A percentile compares a stretch with the other conserved stretches of the same genome.
phyloP scores from a whole-genome alignment of 2,329 filamentous ascomycete genomes.

The Alternaria tenuissima region DNA sequence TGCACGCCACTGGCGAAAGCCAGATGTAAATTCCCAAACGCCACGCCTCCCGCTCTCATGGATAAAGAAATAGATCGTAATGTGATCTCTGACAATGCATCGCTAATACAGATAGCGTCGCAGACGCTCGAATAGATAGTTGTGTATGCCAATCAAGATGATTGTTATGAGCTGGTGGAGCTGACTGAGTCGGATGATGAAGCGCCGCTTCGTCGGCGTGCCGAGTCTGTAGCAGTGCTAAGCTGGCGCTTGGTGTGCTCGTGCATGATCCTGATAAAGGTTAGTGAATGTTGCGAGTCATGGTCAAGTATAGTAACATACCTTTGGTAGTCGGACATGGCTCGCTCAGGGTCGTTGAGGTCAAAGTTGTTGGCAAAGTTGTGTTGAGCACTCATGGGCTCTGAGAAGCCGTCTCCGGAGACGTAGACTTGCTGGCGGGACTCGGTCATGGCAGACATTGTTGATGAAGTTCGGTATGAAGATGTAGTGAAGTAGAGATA shows the following conservation, averaged over 20 bases:
- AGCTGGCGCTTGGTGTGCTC: conserved; percentile 61
- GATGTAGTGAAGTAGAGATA: not conserved
- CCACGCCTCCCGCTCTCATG: conserved; percentile 8
- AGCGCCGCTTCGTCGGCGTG: conserved; percentile 48
- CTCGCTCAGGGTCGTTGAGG: conserved; percentile 47
- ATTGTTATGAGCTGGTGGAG: conserved; percentile 30
- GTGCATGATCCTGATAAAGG: conserved; percentile 55
- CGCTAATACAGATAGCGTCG: conserved; percentile 10
- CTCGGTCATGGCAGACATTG: conserved; percentile 35
- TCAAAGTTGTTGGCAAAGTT: conserved; percentile 57
- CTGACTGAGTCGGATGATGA: conserved; percentile 27
- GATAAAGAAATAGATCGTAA: not conserved
- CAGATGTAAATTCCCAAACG: conserved; percentile 10
- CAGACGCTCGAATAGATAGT: conserved; percentile 7
- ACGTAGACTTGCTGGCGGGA: conserved; percentile 46
- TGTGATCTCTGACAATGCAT: conserved; percentile 9
- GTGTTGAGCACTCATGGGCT: conserved; percentile 53
- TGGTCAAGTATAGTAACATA: conserved; percentile 31
- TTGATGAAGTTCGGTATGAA: not conserved
- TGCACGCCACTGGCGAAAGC: conserved; percentile 11
- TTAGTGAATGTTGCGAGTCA: conserved; percentile 20
- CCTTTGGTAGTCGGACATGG: conserved; percentile 57
- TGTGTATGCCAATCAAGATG: not conserved
- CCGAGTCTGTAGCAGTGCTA: conserved; percentile 55
- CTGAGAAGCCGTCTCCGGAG: conserved; percentile 48